Percentiles rank a stretch among this genome's conserved stretches.
Evolutionary conservation across 2,329 filamentous ascomycete species (phyloP).

Genomic region (Hypoxylon sp.): DNA sequence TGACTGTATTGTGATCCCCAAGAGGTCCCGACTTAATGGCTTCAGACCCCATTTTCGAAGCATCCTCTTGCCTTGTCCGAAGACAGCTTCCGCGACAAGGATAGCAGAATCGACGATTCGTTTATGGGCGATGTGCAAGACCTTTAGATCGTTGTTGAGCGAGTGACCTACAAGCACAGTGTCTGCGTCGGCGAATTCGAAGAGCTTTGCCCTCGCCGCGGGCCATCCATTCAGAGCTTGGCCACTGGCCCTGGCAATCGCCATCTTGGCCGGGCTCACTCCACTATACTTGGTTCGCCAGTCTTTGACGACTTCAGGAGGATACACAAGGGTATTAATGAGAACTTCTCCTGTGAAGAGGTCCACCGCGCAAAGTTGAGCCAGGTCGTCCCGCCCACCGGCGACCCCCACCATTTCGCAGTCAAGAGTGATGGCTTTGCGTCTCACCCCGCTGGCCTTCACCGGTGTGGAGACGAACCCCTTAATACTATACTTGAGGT

Average conservation of each 20-base stretch:
- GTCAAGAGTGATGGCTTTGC: constrained; percentile 60
- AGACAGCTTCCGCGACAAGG: constrained; percentile 57
- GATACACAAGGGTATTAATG: constrained; percentile 60
- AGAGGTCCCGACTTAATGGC: constrained; percentile 54
- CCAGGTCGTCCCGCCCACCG: constrained; percentile 41
- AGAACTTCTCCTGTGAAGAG: constrained; percentile 63
- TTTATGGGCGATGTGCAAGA: constrained; percentile 60
- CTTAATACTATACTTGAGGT: constrained; percentile 14
- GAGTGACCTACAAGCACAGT: constrained; percentile 67
- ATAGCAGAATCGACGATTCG: constrained; percentile 63
- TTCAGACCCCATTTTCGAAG: constrained; percentile 56
- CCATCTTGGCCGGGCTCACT: constrained; percentile 56
- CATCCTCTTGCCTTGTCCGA: constrained; percentile 31
- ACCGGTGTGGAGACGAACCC: constrained; percentile 16
- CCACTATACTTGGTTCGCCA: constrained; percentile 59
- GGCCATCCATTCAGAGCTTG: constrained; percentile 59
- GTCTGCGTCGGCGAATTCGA: constrained; percentile 58
- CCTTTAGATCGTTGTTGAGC: constrained; percentile 61
- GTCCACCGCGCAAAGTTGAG: constrained; percentile 56
- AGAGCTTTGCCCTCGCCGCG: constrained; percentile 60
- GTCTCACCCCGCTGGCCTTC: constrained; percentile 29
- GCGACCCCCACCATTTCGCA: constrained; percentile 64
- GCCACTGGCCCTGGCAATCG: constrained; percentile 51
- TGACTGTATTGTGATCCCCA: constrained; percentile 57
- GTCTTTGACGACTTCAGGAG: constrained; percentile 51